Base-by-base conservation (phyloP, 176 grass and related monocot genomes). In the Tillandsia fasciculata region DNA sequence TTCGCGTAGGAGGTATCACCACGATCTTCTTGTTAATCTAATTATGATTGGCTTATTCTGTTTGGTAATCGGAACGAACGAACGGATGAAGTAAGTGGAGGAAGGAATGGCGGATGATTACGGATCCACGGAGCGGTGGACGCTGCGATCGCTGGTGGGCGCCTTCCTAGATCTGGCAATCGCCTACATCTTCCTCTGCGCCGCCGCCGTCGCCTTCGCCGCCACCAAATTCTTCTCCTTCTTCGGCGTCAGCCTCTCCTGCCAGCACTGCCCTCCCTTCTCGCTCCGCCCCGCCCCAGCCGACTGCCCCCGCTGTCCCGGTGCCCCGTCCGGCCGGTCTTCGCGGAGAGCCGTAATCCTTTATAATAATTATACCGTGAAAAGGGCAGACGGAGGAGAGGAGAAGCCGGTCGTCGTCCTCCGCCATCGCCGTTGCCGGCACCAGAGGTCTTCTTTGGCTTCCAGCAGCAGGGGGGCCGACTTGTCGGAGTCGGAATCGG, bases 211-310 rank as follows among this genome's bases (percentile, higher is more conserved):
- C 10, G 66, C 78, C 13, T 84, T 79, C 69, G 20, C 71, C 57
- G 76, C 82, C 48, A 66, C 76, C 15, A 84, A 76, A 58, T 84
- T 84, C 66, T 54, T 84, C 53, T 74, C 82, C 48, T 49, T 84
- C 66, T 84, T 84, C 29, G 54, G 76, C 48, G 66, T 79, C 56
- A 17, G 71, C 18, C 66, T 84, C 10, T 76, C 82, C 49, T 84
- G 81, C 53, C 64, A 42, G 33, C 33, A 42, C 33, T 42, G 5
- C 33, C 33, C 33, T 42, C 33, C 81, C 13, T 78, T 69, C 51
- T 22, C 78, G 70, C 69, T 73, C 57, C 81, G 73, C 63, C 73
- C 58, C 70, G 63, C 70, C 22, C 68, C 75, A 51, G 8, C 75
- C 65, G 26, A 67, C 11, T 47, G 33, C 7, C 75, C 75, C 48